These are phyloP conservation scores for Pterulicium gracile DNA, from an alignment of 1,284 basidiomycete species.

Conservation along the genomic window DNA sequence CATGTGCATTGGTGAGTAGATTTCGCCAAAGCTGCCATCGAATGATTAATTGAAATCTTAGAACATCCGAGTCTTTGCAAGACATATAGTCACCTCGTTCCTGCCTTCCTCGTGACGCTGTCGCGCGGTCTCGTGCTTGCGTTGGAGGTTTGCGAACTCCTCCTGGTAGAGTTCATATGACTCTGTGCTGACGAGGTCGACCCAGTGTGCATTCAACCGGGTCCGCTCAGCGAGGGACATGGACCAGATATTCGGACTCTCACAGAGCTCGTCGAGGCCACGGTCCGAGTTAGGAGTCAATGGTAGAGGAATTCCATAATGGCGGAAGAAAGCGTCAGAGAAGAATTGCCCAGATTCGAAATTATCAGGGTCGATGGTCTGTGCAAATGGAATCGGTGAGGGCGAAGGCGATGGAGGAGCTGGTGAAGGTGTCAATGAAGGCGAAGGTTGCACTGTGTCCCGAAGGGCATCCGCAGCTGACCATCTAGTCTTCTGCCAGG, in stretches of 20 bases:
- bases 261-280: constrained; percentile 24
- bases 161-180: constrained; percentile 23
- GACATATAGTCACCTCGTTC: constrained; percentile 22
- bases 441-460: neutral
- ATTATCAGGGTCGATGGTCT: constrained; percentile 25
- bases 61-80: too few relatives aligned
- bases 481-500: constrained; percentile 11
- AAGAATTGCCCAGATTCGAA: too few relatives aligned
- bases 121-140: constrained; percentile 20
- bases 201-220: constrained; percentile 26
- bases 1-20: constrained; percentile 40
- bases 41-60: neutral
- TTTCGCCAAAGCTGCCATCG: constrained; percentile 25
- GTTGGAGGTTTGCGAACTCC: constrained; percentile 28
- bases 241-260: constrained; percentile 27
- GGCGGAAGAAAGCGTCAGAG: too few relatives aligned
- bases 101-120: constrained; percentile 20
- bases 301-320: constrained; percentile 17
- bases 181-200: constrained; percentile 15
- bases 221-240: constrained; percentile 31
- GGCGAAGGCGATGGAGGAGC: neutral
- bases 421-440: neutral
- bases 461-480: neutral
- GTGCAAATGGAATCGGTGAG: neutral
- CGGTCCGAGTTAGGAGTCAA: constrained; percentile 24